Conservation (phyloP, 2,329 filamentous ascomycete species). For the Diaporthe aspalathi region DNA sequence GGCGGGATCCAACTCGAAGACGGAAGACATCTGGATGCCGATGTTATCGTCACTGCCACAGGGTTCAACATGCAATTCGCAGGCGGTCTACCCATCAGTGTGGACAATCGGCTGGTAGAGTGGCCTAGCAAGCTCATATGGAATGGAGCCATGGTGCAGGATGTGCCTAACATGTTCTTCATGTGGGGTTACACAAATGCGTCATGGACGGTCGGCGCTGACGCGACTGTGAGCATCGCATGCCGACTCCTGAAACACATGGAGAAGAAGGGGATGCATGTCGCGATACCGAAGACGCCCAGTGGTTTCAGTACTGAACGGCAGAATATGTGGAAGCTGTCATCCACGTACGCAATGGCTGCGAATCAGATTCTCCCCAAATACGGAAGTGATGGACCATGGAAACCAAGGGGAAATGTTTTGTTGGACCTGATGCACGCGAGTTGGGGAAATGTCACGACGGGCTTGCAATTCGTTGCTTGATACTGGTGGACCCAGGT, state of each 20-base stretch:
- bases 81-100: conserved; percentile 60
- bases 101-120: conserved; percentile 58
- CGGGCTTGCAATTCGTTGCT: too few species aligned
- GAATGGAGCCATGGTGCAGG: conserved; percentile 71
- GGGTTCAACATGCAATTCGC: conserved; percentile 68
- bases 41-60: conserved; percentile 74
- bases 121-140: conserved; percentile 50
- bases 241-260: conserved; percentile 64
- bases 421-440: conserved; percentile 24
- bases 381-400: conserved; percentile 26
- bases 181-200: conserved; percentile 71
- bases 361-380: conserved; percentile 8
- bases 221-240: conserved; percentile 62
- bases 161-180: conserved; percentile 69
- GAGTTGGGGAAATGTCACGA: conserved; percentile 27
- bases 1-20: conserved; percentile 56
- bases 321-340: conserved; percentile 12
- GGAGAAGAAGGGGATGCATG: conserved; percentile 50
- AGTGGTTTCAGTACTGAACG: not conserved
- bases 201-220: conserved; percentile 72
- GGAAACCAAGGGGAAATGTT: conserved; percentile 10
- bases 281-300: conserved; percentile 18
- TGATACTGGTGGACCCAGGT: too few species aligned
- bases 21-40: conserved; percentile 60
- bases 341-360: conserved; percentile 14